Percentiles rank a stretch among this genome's conserved stretches.
These are phyloP conservation scores for Verruconis gallopava DNA, from an alignment of 2,329 filamentous ascomycete genomes.

Conservation along the genomic window DNA sequence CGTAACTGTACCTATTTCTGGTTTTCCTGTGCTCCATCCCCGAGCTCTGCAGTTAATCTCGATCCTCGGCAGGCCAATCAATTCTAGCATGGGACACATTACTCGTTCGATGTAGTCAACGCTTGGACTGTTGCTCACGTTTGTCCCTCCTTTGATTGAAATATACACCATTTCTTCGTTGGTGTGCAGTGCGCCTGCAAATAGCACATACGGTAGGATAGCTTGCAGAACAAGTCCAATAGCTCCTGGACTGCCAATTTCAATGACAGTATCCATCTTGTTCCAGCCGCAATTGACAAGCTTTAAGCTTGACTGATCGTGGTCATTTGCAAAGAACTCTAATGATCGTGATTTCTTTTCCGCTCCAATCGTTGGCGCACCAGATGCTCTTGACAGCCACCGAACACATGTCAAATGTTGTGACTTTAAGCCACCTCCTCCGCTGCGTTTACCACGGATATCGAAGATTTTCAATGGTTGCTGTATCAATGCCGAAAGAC, in stretches of 20 bases:
- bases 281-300: slow-evolving; percentile 18
- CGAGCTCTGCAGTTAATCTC: slow-evolving; percentile 30
- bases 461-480: slow-evolving; percentile 37
- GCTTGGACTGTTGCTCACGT: slow-evolving; percentile 41
- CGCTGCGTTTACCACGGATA: slow-evolving; percentile 40
- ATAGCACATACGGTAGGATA: slow-evolving; percentile 44
- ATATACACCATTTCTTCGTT: slow-evolving; percentile 20
- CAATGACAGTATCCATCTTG: slow-evolving; percentile 20
- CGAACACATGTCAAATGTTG: slow-evolving; percentile 44
- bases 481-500: slow-evolving; percentile 39
- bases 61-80: slow-evolving; percentile 38
- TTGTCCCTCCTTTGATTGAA: slow-evolving; percentile 44
- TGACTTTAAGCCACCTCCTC: slow-evolving; percentile 41
- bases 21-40: slow-evolving; percentile 40
- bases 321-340: slow-evolving; percentile 23
- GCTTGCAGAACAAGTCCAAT: slow-evolving; percentile 46
- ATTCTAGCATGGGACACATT: slow-evolving; percentile 38
- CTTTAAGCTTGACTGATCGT: slow-evolving; percentile 13
- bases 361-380: slow-evolving; percentile 30
- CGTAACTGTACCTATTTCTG: slow-evolving; percentile 35
- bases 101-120: slow-evolving; percentile 45
- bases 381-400: slow-evolving; percentile 38
- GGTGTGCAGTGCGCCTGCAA: slow-evolving; percentile 18
- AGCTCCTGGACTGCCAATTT: slow-evolving; percentile 37
- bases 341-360: slow-evolving; percentile 30